These are phyloP conservation scores for Ophiostoma fasciatum DNA, from an alignment of 2,329 filamentous ascomycete genomes.

Conservation along the genomic window DNA sequence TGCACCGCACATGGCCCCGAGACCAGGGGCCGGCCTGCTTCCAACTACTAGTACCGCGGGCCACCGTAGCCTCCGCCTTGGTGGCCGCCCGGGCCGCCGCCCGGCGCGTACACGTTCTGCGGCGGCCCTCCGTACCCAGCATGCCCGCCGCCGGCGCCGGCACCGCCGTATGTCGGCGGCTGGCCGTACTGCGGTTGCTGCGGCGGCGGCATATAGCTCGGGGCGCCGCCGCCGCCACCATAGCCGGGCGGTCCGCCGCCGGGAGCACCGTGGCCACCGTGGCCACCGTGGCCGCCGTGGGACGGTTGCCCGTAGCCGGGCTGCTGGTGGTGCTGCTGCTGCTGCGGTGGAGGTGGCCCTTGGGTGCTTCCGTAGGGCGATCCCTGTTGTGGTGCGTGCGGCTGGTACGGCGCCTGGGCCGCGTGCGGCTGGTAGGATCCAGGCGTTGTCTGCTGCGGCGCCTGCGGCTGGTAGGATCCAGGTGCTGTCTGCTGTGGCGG, in stretches of 20 bases:
- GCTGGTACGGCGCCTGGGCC: neutral
- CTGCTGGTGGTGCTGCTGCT: slow-evolving; percentile 1
- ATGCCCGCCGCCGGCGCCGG: neutral
- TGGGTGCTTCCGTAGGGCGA: neutral
- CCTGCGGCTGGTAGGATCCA: slow-evolving; percentile 1
- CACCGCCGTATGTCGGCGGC: slow-evolving; percentile 2
- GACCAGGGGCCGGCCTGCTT: no score
- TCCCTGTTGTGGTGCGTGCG: neutral
- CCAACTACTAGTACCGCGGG: slow-evolving; percentile 6
- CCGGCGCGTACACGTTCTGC: slow-evolving; percentile 3
- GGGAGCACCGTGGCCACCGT: no score
- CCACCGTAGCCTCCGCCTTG: slow-evolving; percentile 2
- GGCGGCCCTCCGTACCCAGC: slow-evolving; percentile 2
- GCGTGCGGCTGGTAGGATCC: neutral
- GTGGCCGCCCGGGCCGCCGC: neutral
- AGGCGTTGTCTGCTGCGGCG: no score
- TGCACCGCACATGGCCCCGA: no score
- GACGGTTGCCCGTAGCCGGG: neutral
- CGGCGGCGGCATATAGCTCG: neutral
- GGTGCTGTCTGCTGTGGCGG: no score
- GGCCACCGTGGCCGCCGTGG: neutral
- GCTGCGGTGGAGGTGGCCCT: slow-evolving; percentile 2
- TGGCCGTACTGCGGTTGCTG: slow-evolving; percentile 5
- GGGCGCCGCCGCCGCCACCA: neutral
- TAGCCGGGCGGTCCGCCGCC: neutral